Evolutionary conservation across 371 early-diverging fungal species (phyloP).

Genomic region (Mucor ambiguus): DNA sequence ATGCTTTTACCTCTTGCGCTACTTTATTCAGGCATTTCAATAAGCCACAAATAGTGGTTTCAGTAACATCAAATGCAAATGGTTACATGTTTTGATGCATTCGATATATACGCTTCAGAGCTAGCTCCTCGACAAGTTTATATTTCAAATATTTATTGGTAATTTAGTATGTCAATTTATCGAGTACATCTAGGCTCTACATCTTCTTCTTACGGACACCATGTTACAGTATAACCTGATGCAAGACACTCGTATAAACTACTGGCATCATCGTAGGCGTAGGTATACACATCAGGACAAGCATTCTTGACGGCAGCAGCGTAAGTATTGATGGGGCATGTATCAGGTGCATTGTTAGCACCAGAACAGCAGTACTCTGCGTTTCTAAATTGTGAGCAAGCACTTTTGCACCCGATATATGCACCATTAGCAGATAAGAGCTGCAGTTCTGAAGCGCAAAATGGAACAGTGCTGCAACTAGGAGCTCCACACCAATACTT

Average conservation of each 20-base stretch:
- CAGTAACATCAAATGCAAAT: background rate
- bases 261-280: slow-evolving; percentile 25
- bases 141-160: too few relatives aligned
- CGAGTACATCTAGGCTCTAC: too few relatives aligned
- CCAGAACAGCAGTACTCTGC: slow-evolving; percentile 28
- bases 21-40: background rate
- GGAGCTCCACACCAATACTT: slow-evolving; percentile 35
- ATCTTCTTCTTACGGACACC: slow-evolving; percentile 7
- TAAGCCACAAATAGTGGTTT: background rate
- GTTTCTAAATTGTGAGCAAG: slow-evolving; percentile 24
- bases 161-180: too few relatives aligned
- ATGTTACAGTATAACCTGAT: slow-evolving; percentile 13
- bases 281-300: slow-evolving; percentile 25
- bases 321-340: slow-evolving; percentile 15
- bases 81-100: too few relatives aligned
- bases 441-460: slow-evolving; percentile 29
- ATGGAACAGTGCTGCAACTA: slow-evolving; percentile 21
- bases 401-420: slow-evolving; percentile 24
- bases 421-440: slow-evolving; percentile 15
- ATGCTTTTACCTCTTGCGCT: background rate
- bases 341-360: background rate
- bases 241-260: slow-evolving; percentile 21
- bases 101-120: too few relatives aligned
- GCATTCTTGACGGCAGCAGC: slow-evolving; percentile 16
- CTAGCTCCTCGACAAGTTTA: too few relatives aligned